Conservation (phyloP, 2,329 filamentous ascomycete species). For the Pseudogymnoascus sp. region DNA sequence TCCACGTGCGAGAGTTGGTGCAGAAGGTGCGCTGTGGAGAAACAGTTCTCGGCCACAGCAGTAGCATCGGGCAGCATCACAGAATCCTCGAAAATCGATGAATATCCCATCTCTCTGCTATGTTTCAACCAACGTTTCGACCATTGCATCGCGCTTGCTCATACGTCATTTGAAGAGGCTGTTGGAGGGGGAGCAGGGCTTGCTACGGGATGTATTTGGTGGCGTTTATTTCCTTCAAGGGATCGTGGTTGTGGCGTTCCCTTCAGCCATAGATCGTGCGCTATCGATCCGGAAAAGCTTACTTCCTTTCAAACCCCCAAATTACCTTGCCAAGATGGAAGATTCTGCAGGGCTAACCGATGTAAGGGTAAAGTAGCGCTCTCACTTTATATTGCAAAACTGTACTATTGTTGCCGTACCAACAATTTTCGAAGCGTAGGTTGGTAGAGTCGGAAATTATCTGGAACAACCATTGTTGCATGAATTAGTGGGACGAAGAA, state of each 20-base stretch:
- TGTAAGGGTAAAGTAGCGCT: neutral
- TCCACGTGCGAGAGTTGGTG: neutral
- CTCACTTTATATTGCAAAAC: conserved; percentile 1
- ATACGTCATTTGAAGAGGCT: too few species aligned
- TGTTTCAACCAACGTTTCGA: neutral
- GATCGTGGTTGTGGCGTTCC: neutral
- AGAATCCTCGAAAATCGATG: neutral
- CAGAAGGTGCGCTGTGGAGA: neutral
- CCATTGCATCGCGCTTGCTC: neutral
- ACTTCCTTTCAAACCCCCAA: neutral
- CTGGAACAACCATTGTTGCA: neutral
- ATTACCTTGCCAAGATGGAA: neutral
- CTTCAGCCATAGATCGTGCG: neutral
- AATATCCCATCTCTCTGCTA: neutral
- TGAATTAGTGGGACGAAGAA: neutral
- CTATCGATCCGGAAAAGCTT: neutral
- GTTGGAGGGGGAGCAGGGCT: neutral
- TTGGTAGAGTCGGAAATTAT: neutral
- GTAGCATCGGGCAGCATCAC: neutral
- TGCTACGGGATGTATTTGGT: neutral
- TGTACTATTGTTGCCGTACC: neutral
- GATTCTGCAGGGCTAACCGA: neutral
- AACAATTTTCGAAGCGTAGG: neutral
- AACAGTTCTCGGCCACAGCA: neutral
- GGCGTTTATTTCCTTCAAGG: neutral